Evolutionary conservation across 2,329 filamentous ascomycete genomes (phyloP), one percentile per base, ranked within the genome.

Genomic region (Apiospora rasikravindrae): DNA sequence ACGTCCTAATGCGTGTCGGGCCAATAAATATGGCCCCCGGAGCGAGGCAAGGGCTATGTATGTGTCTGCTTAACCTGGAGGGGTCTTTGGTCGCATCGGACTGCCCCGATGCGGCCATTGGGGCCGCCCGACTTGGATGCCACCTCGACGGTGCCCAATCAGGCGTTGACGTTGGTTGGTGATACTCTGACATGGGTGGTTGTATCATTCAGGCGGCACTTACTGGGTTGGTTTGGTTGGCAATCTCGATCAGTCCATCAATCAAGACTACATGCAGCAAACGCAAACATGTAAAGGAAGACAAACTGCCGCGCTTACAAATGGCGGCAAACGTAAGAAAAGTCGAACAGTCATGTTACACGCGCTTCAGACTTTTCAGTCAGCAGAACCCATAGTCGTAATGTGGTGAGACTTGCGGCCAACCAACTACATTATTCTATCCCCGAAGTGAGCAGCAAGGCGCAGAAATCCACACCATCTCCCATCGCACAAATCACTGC

Each of bases 91-190:
- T 61, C 22, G 53, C 53, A 61, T 40, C 33, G 29, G 33, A 40
- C 29, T n/a, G 33, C 57, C 57, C 57, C 57, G 33, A 64, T 64
- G 6, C 10, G 57, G 57, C 57, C 33, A 40, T 37, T 29, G 49
- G 49, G 57, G 33, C 33, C 40, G 33, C 57, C 57, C 40, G 22
- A n/a, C 33, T 40, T n/a, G 57, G 57, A 64, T 64, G 4, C 57
- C 57, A 64, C 57, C 29, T 40, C 10, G 37, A 64, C 57, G 57
- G 57, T 64, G 57, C 57, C 57, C 57, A 64, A 64, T 64, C 33
- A 64, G 29, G 4, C 57, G 13, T 10, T 10, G 29, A 11, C 19
- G 57, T 64, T 64, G 57, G 57, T 37, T 40, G 29, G 57, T 64
- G 57, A 37, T 40, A 29, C 8, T 64, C 53, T 64, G 57, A 64